Evolutionary conservation across 1,284 basidiomycete genomes (phyloP), one percentile per base, ranked within the genome.

Genomic region (Dichomitus squalens): DNA sequence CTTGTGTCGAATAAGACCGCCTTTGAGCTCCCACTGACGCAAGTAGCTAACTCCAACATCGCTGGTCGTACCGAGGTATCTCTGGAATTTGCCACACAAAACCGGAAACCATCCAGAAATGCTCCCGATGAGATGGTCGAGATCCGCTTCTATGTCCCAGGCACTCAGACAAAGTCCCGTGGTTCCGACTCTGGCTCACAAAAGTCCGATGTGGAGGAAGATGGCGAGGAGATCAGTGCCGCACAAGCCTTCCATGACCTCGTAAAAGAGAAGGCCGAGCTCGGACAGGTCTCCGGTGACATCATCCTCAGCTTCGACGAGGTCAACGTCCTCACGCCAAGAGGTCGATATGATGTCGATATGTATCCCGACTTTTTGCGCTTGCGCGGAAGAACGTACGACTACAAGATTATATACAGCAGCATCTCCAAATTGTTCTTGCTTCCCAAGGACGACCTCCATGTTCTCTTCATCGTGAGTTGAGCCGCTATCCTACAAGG

Each of bases 11-110:
- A 94, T 66, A 95, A 92, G 75, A 90, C 90, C 0, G 84, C 93
- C 0, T 99, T 99, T 69, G 95, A 98, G 68, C 79, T 99, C 8
- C 96, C 97, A 1, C 80, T 99, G 23, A 78, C 83, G 34, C 80
- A 90, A 63, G 93, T 99, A 49, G 91, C 93, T 67, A 99, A 99
- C 76, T 97, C 96, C 44, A 98, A 98, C 77, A 98, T 99, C 70
- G 95, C 95, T 12, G 93, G 93, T 36, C 93, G 93, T 64, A 97
- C 95, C 16, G 97, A 99, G 73, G 97, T 99, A 18, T 95, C 96
- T 0, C 86, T 99, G 38, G 97, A 99, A 72, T 98, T 99, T 70
- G 80, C 86, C 54, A 83, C 82, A 33, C 76, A 83, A 14, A 73
- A 75, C 7, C 87, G 86, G 64, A 81, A 80, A 58, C 65, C 74